A percentile compares a stretch with the other conserved stretches of the same genome.
phyloP scores from a whole-genome alignment of 202 grass and related monocot genomes.

The Elaeis oleifera region DNA sequence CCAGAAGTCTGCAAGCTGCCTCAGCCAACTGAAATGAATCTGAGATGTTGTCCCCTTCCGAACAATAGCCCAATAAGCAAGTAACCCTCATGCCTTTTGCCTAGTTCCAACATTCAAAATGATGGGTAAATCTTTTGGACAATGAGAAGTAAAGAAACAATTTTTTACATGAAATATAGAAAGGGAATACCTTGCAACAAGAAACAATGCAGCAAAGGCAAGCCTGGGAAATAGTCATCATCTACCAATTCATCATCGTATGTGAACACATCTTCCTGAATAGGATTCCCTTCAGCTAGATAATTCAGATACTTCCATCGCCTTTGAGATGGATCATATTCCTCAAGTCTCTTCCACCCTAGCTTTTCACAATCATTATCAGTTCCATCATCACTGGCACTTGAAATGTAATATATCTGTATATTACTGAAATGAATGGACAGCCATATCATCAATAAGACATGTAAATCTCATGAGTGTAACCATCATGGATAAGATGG shows the following conservation, averaged over 20 bases:
- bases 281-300: constrained; percentile 22
- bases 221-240: constrained; percentile 18
- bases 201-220: constrained; percentile 19
- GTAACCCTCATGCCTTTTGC: constrained; percentile 76
- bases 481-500: not conserved
- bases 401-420: constrained; percentile 84
- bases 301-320: constrained; percentile 54
- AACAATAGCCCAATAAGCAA: constrained; percentile 86
- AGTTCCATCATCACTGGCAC: constrained; percentile 53
- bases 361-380: constrained; percentile 61
- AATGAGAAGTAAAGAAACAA: constrained; percentile 8
- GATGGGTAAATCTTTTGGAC: not conserved
- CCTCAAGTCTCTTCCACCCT: constrained; percentile 75
- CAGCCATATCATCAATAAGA: not conserved
- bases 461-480: not conserved
- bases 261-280: constrained; percentile 1
- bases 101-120: constrained; percentile 26
- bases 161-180: constrained; percentile 13
- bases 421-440: constrained; percentile 40
- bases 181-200: constrained; percentile 17
- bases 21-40: constrained; percentile 80
- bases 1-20: constrained; percentile 59
- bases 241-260: constrained; percentile 3
- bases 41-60: constrained; percentile 92
- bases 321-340: constrained; percentile 57